Base-by-base conservation (phyloP, 1,284 basidiomycete genomes). In the Tilletia caries region DNA sequence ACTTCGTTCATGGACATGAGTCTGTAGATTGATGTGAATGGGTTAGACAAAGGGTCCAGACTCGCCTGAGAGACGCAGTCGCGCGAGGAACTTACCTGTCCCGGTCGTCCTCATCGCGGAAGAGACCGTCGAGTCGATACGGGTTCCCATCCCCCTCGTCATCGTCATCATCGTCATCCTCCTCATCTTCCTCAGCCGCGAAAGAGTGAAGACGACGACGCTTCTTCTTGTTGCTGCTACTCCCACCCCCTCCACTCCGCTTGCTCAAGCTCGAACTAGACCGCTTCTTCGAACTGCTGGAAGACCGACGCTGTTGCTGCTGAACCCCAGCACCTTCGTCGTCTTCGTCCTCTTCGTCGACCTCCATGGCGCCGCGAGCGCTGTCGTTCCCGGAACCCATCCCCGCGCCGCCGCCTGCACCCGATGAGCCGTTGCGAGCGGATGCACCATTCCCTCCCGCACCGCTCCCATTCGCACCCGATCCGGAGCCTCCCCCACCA, bases 121-220 rank as follows among this genome's bases (percentile, higher is more conserved):
- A 97, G 83, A 93, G 92, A 62, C 92, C 92, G 77, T 96, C 94
- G 25, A 95, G 85, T 0, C 93, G 94, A 82, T 93, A 97, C 3
- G 90, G 90, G 76, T 92, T 91, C n/a, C 80, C 37, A 48, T 69
- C 66, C 23, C 72, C 66, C 29, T 67, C 44, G 2, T 62, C 67
- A 41, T 69, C 70, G 13, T 71, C 70, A 27, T 69, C 68, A n/a
- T 52, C 32, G n/a, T 58, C 68, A 13, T 69, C 73, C n/a, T 68
- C 71, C 8, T 29, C 58, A 52, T 48, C 66, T 23, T 64, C 67
- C 15, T 48, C 71, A 23, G 48, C 37, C 27, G n/a, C 58, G n/a
- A 65, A 58, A 25, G 29, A 43, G 2, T 68, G 58, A 29, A 62
- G 23, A 15, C 52, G 52, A 29, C 52, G 52, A 29, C 52, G 52